These are phyloP conservation scores for Aspergillus clavatus DNA, from an alignment of 2,329 filamentous ascomycete genomes.

Conservation along the genomic window DNA sequence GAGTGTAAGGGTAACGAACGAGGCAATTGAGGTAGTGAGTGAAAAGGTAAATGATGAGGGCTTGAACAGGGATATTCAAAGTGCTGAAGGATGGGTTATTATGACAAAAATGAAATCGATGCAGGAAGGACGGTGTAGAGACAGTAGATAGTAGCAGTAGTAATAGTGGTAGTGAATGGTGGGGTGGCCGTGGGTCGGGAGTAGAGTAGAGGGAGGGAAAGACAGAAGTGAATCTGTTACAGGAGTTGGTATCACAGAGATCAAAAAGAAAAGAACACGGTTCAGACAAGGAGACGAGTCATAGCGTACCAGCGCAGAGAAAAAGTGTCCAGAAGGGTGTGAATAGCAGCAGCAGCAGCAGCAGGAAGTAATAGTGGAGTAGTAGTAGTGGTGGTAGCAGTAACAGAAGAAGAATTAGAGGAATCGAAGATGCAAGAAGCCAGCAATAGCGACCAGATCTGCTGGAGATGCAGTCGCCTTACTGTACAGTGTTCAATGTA, in stretches of 20 bases:
- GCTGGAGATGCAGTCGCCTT: too few species aligned
- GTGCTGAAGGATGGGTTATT: neutral
- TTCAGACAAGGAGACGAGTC: neutral
- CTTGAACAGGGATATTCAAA: neutral
- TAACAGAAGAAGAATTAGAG: slow-evolving; percentile 3
- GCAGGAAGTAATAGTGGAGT: too few species aligned
- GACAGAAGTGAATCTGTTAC: slow-evolving; percentile 2
- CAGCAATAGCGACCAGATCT: neutral
- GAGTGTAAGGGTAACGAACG: slow-evolving; percentile 6
- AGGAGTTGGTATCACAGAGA: slow-evolving; percentile 7
- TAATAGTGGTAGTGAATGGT: too few species aligned
- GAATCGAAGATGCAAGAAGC: slow-evolving; percentile 3
- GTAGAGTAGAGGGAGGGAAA: neutral
- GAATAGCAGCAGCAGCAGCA: too few species aligned
- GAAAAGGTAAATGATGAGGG: neutral
- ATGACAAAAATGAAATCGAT: neutral
- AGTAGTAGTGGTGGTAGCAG: too few species aligned
- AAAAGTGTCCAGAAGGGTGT: neutral
- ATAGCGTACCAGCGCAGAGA: slow-evolving; percentile 19
- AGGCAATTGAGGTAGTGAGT: neutral
- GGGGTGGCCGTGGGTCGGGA: too few species aligned
- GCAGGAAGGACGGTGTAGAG: neutral
- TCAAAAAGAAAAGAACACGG: slow-evolving; percentile 8
- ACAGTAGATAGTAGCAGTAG: too few species aligned
- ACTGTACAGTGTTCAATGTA: too few species aligned